phyloP scores from a whole-genome alignment of 2,329 filamentous ascomycete genomes.

The Phaeosphaeriaceae sp. region DNA sequence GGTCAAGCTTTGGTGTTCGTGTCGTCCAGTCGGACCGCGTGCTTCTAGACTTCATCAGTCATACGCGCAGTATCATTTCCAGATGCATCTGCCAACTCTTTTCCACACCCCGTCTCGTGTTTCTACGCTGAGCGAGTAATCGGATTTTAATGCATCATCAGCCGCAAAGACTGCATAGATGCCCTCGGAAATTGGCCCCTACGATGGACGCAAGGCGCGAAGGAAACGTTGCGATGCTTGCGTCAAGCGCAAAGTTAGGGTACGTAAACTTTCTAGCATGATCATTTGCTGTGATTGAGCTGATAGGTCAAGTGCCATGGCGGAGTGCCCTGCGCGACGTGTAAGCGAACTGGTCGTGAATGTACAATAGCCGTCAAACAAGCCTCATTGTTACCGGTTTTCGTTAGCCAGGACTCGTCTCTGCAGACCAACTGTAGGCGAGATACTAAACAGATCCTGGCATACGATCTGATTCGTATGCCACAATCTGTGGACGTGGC shows the following conservation, averaged over 20 bases:
- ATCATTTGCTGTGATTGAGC: background rate
- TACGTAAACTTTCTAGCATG: too few relatives aligned
- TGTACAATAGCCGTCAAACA: slow-evolving; percentile 16
- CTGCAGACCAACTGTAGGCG: background rate
- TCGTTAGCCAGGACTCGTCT: slow-evolving; percentile 14
- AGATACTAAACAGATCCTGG: too few relatives aligned
- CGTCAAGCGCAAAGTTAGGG: slow-evolving; percentile 35
- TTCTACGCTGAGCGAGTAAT: background rate
- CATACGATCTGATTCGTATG: background rate
- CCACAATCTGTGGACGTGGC: background rate
- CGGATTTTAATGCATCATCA: background rate
- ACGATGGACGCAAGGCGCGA: slow-evolving; percentile 36
- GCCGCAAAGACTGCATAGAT: slow-evolving; percentile 5
- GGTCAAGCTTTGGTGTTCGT: slow-evolving; percentile 10
- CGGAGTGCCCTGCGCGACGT: slow-evolving; percentile 29
- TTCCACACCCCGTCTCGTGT: background rate
- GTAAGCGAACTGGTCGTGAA: slow-evolving; percentile 19
- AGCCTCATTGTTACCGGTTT: slow-evolving; percentile 16
- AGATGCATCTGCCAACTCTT: slow-evolving; percentile 1
- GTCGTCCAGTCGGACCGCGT: background rate
- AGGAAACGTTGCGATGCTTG: slow-evolving; percentile 35
- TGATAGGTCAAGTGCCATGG: slow-evolving; percentile 27
- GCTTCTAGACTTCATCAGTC: background rate
- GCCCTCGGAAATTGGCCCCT: slow-evolving; percentile 28
- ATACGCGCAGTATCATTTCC: slow-evolving; percentile 15